Conservation (phyloP, 108 stramenopile genomes). For the Aurantiochytrium sp. region DNA sequence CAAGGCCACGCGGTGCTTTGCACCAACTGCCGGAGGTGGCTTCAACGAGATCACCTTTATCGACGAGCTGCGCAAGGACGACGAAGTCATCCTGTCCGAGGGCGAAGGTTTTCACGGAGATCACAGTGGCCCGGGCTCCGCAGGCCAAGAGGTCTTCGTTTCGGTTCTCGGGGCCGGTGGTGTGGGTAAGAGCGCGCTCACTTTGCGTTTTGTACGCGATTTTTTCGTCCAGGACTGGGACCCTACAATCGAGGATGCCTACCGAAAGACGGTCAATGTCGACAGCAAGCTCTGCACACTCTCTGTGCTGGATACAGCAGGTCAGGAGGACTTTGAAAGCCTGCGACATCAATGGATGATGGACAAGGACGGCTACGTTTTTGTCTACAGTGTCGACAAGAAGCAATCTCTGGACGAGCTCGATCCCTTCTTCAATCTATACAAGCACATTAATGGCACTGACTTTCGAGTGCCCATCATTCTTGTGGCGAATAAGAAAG, state of each 20-base stretch:
- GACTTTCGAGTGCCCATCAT: neutral
- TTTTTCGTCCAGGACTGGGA: constrained; percentile 18
- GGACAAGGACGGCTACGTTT: constrained; percentile 7
- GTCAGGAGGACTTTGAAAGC: constrained; percentile 8
- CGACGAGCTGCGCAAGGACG: constrained; percentile 1
- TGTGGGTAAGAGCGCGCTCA: neutral
- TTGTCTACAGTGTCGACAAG: neutral
- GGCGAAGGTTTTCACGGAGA: neutral
- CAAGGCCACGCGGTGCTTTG: neutral
- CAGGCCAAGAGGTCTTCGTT: neutral
- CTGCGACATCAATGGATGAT: constrained; percentile 5
- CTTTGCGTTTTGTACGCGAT: neutral
- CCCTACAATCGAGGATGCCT: constrained; percentile 7
- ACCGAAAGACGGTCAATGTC: neutral
- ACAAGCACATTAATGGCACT: constrained; percentile 1
- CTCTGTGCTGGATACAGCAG: neutral
- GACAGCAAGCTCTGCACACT: neutral
- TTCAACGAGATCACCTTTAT: neutral
- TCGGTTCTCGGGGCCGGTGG: neutral
- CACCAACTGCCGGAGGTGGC: neutral
- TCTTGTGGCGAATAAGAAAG: neutral
- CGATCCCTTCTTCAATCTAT: neutral
- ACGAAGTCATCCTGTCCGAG: neutral
- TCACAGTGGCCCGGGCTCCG: neutral
- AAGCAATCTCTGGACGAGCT: neutral